Conservation (phyloP, 2,329 filamentous ascomycete species). For the Parasarocladium wereldwijsianum region DNA sequence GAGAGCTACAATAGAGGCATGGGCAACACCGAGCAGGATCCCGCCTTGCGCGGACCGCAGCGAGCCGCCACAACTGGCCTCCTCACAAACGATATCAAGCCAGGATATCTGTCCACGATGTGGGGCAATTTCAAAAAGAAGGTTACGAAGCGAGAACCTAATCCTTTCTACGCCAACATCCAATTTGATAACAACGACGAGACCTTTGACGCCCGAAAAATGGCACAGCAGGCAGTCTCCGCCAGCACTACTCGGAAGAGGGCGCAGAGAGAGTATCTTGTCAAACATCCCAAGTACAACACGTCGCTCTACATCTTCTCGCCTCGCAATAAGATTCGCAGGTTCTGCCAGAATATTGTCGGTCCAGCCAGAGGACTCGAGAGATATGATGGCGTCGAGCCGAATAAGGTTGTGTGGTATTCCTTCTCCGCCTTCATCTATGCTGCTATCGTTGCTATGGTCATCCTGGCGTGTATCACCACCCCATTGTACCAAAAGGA, state of each 20-base stretch:
- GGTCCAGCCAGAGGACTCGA: slow-evolving; percentile 79
- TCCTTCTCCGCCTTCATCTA: slow-evolving; percentile 89
- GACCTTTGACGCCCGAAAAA: slow-evolving; percentile 66
- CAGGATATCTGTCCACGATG: slow-evolving; percentile 42
- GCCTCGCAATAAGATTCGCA: slow-evolving; percentile 63
- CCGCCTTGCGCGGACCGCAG: slow-evolving; percentile 18
- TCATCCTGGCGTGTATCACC: slow-evolving; percentile 85
- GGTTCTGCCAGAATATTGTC: slow-evolving; percentile 75
- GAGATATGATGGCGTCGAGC: slow-evolving; percentile 77
- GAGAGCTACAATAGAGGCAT: slow-evolving; percentile 19
- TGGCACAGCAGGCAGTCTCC: slow-evolving; percentile 81
- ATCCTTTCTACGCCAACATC: slow-evolving; percentile 79
- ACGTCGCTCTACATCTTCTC: slow-evolving; percentile 79
- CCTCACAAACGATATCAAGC: slow-evolving; percentile 29
- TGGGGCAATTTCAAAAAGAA: slow-evolving; percentile 45
- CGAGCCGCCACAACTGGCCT: slow-evolving; percentile 17
- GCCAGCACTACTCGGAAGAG: slow-evolving; percentile 71
- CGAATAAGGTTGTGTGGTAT: slow-evolving; percentile 85
- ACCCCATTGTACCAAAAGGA: slow-evolving; percentile 88
- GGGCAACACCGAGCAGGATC: slow-evolving; percentile 14
- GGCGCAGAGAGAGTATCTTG: slow-evolving; percentile 81
- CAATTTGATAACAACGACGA: slow-evolving; percentile 60
- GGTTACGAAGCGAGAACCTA: slow-evolving; percentile 59
- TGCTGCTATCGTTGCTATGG: slow-evolving; percentile 89
- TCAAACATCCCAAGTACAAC: slow-evolving; percentile 81